These are phyloP conservation scores for Penicillium flavigenum DNA, from an alignment of 495 filamentous ascomycete genomes.

Conservation along the genomic window DNA sequence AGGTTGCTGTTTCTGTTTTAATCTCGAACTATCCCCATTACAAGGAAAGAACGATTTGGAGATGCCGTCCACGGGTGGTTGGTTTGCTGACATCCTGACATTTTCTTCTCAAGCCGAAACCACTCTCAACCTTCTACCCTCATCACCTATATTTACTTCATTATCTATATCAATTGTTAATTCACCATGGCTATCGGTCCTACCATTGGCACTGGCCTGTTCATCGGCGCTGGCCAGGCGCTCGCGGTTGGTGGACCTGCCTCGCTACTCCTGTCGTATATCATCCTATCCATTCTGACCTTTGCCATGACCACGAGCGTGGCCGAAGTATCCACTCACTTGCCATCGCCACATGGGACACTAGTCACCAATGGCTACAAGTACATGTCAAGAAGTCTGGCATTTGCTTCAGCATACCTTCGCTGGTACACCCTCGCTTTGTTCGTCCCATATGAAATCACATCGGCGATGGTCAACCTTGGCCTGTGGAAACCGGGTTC, in stretches of 20 bases:
- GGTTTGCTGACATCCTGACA: constrained; percentile 12
- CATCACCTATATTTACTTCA: constrained; percentile 1
- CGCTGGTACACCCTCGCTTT: constrained; percentile 65
- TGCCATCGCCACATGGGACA: constrained; percentile 56
- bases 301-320: constrained; percentile 60
- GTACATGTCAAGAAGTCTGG: constrained; percentile 51
- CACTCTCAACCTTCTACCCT: constrained; percentile 3
- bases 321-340: constrained; percentile 63
- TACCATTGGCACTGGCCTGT: constrained; percentile 43
- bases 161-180: constrained; percentile 20
- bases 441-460: constrained; percentile 69
- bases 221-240: constrained; percentile 42
- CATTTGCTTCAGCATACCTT: constrained; percentile 57
- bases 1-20: not conserved
- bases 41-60: constrained; percentile 6
- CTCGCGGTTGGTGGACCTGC: constrained; percentile 43
- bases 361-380: constrained; percentile 55
- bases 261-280: constrained; percentile 40
- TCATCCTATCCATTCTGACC: constrained; percentile 54
- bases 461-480: constrained; percentile 80
- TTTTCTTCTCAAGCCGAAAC: not conserved
- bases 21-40: not conserved
- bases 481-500: constrained; percentile 66
- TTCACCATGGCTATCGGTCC: constrained; percentile 35
- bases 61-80: constrained; percentile 2